phyloP scores from a whole-genome alignment of 257 asterid species.

The Leptodermis oblonga region DNA sequence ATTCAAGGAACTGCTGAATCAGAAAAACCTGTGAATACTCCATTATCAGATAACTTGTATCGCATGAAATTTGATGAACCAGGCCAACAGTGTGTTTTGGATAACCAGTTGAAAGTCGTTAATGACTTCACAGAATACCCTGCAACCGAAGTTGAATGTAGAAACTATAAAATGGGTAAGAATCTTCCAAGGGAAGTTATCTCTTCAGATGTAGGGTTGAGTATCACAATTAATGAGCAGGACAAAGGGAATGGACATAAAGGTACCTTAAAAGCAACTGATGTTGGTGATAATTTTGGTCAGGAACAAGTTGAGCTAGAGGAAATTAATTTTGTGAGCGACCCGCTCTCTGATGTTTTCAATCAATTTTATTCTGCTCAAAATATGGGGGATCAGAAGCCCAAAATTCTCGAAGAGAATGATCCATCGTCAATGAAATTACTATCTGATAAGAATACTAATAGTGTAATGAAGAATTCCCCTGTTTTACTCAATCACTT shows the following conservation, averaged over 20 bases:
- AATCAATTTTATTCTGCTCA: slow-evolving; percentile 25
- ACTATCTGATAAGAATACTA: slow-evolving; percentile 25
- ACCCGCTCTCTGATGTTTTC: slow-evolving; percentile 34
- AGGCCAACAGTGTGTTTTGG: slow-evolving; percentile 23
- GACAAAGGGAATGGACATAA: slow-evolving; percentile 25
- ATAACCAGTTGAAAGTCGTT: slow-evolving; percentile 31
- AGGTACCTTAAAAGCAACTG: slow-evolving; percentile 25
- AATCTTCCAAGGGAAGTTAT: slow-evolving; percentile 23
- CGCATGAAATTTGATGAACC: slow-evolving; percentile 26
- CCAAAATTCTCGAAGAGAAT: slow-evolving; percentile 28
- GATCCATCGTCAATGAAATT: slow-evolving; percentile 27
- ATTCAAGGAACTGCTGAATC: slow-evolving; percentile 24
- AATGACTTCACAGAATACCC: slow-evolving; percentile 41
- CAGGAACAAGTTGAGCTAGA: slow-evolving; percentile 23
- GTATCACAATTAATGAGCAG: slow-evolving; percentile 21
- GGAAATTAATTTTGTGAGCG: slow-evolving; percentile 18
- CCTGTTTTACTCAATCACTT: slow-evolving; percentile 35
- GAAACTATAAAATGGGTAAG: slow-evolving; percentile 31
- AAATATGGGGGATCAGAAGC: slow-evolving; percentile 29
- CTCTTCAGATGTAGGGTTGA: slow-evolving; percentile 17
- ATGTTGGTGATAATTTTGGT: slow-evolving; percentile 21
- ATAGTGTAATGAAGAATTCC: slow-evolving; percentile 20
- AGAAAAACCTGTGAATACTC: slow-evolving; percentile 13
- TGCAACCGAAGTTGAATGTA: slow-evolving; percentile 29
- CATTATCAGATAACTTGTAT: slow-evolving; percentile 24